Evolutionary conservation across 768 basidiomycete genomes (phyloP).

Genomic region (Tulasnella sp.): DNA sequence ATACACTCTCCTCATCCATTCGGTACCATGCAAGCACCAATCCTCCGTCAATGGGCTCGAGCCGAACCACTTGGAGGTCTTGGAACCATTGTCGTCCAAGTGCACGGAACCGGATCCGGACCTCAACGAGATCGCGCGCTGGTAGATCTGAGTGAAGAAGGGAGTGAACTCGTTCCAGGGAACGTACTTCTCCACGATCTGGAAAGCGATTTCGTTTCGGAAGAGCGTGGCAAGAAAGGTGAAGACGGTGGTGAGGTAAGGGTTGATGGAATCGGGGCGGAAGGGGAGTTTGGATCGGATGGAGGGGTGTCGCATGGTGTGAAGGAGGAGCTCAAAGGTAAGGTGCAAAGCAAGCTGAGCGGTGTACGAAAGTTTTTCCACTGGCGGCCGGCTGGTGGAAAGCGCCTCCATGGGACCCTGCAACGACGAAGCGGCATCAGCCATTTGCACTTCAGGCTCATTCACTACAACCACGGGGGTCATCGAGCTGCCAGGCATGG

Average conservation of each 20-base stretch:
- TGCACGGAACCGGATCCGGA: not conserved
- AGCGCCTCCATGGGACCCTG: conserved; percentile 30
- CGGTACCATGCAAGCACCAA: conserved; percentile 93
- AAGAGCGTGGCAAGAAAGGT: conserved; percentile 82
- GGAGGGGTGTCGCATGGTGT: conserved; percentile 61
- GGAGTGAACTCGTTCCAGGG: conserved; percentile 76
- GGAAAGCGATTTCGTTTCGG: conserved; percentile 59
- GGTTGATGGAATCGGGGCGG: conserved; percentile 61
- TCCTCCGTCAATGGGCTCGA: conserved; percentile 82
- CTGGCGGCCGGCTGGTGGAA: not conserved
- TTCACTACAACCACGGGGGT: conserved; percentile 7
- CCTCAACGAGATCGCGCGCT: not conserved
- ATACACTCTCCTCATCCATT: conserved; percentile 88
- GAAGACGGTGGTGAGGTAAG: conserved; percentile 79
- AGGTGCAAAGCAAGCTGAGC: conserved; percentile 76
- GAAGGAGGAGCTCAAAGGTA: conserved; percentile 70
- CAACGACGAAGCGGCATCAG: conserved; percentile 35
- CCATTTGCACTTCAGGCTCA: conserved; percentile 37
- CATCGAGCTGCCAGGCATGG: conserved; percentile 34
- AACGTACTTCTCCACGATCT: conserved; percentile 66
- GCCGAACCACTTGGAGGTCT: conserved; percentile 55
- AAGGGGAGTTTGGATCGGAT: conserved; percentile 57
- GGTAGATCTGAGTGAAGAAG: conserved; percentile 52
- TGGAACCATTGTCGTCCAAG: conserved; percentile 29
- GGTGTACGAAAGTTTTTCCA: conserved; percentile 53